These are phyloP conservation scores for Alternaria brassicicola DNA, from an alignment of 2,329 filamentous ascomycete genomes.

Conservation along the genomic window DNA sequence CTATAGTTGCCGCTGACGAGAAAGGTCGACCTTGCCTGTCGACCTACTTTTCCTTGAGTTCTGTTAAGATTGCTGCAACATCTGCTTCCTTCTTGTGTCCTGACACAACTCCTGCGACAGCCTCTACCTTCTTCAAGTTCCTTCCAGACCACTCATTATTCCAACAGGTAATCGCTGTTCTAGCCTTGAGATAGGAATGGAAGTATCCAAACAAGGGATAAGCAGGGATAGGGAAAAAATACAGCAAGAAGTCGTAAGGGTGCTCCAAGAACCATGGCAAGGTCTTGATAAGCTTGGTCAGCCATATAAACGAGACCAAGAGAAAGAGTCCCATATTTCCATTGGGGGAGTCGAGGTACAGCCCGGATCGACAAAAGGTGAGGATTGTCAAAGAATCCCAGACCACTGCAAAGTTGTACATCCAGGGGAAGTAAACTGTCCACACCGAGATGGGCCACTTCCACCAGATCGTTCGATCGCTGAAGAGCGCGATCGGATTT, in stretches of 20 bases:
- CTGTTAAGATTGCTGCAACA: not conserved
- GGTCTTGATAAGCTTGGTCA: conserved; percentile 32
- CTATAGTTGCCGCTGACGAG: not conserved
- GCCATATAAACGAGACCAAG: conserved; percentile 20
- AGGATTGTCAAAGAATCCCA: conserved; percentile 27
- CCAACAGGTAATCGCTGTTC: conserved; percentile 21
- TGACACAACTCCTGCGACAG: not conserved
- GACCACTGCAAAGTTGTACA: conserved; percentile 31
- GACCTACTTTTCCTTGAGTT: not conserved
- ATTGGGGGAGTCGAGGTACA: conserved; percentile 12
- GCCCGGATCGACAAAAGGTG: conserved; percentile 9
- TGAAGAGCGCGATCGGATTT: conserved; percentile 28
- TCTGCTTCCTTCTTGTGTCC: not conserved
- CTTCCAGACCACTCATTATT: conserved; percentile 25
- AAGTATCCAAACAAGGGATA: conserved; percentile 25
- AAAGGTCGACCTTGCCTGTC: too few species aligned
- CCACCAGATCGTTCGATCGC: conserved; percentile 31
- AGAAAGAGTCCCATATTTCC: not conserved
- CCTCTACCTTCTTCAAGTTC: not conserved
- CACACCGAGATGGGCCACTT: conserved; percentile 30
- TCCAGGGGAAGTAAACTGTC: conserved; percentile 34
- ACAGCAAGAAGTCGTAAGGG: conserved; percentile 27
- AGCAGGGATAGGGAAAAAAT: conserved; percentile 23
- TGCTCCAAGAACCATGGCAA: conserved; percentile 27
- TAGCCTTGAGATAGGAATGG: conserved; percentile 28